Evolutionary conservation across 257 asterid species (phyloP), one percentile per base, ranked within the genome.

Genomic region (Nicotiana attenuata): DNA sequence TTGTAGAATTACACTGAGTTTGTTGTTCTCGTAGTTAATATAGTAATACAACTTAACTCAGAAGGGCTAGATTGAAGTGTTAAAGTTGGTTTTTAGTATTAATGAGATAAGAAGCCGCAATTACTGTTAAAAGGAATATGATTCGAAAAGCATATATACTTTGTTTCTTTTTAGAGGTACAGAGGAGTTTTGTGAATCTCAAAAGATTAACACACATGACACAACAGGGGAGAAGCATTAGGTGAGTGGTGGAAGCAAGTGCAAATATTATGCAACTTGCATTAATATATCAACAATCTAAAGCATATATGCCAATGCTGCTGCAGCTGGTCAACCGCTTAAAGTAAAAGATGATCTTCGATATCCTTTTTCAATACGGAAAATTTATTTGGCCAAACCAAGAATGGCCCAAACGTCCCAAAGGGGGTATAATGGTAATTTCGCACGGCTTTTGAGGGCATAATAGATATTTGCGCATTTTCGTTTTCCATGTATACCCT

Each of bases 221-320:
- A 73, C 60, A 47, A 73, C 60, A 47, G 47, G 63, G 16, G 63
- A 75, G 41, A 75, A 7, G 5, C 79, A 75, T 75, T 47, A 15
- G 61, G 63, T 19, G 24, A 65, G 73, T 63, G 68, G 38, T 63
- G 4, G 68, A 24, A 24, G 38, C 68, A 20, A 38, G 11, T 45
- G 61, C 38, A 73, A 47, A 47, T 73, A 20, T 41, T 22, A 22
- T 47, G 79, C 63, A 75, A 75, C 24, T 52, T 75, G 79, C 63
- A 73, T 1, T 19, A 3, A 10, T 50, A 50, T 50, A 45, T 71
- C 20, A 71, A 31, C 16, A 4, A 26, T 2, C 26, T 63, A 10
- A 63, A 20, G 19, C 38, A 33, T 33, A 11, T 69, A 50, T 20
- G 33, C 56, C 57, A 69, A 71, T 71, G 77, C 31, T 33, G 53